Evolutionary conservation across 257 asterid genomes (phyloP).

Genomic region (Solanum acaule): DNA sequence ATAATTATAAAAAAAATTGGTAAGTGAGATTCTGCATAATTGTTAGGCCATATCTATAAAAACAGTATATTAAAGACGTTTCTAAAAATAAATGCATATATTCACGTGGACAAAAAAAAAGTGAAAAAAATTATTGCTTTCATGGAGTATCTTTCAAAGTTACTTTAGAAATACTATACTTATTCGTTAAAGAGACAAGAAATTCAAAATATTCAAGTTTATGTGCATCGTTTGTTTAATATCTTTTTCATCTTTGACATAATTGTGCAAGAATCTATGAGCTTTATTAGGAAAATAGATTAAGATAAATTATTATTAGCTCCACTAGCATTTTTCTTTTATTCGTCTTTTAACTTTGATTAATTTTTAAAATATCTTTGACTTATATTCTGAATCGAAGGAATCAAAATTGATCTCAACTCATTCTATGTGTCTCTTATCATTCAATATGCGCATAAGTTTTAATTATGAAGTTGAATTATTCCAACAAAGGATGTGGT

Average conservation of each 20-base stretch:
- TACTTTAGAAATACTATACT: background rate
- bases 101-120: background rate
- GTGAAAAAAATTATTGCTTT: background rate
- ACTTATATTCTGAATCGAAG: background rate
- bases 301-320: background rate
- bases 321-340: background rate
- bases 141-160: background rate
- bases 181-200: background rate
- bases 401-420: background rate
- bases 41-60: background rate
- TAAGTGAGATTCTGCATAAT: background rate
- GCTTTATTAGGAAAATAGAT: background rate
- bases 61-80: background rate
- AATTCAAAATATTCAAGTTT: background rate
- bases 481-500: background rate
- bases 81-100: background rate
- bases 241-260: background rate
- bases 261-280: background rate
- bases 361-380: background rate
- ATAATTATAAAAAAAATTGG: background rate
- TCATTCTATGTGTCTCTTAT: background rate
- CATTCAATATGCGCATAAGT: background rate
- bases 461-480: background rate
- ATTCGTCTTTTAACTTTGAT: background rate
- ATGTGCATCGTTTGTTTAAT: background rate